These are phyloP conservation scores for Fraxinus quadrangulata DNA, from an alignment of 257 asterid genomes.

Conservation along the genomic window DNA sequence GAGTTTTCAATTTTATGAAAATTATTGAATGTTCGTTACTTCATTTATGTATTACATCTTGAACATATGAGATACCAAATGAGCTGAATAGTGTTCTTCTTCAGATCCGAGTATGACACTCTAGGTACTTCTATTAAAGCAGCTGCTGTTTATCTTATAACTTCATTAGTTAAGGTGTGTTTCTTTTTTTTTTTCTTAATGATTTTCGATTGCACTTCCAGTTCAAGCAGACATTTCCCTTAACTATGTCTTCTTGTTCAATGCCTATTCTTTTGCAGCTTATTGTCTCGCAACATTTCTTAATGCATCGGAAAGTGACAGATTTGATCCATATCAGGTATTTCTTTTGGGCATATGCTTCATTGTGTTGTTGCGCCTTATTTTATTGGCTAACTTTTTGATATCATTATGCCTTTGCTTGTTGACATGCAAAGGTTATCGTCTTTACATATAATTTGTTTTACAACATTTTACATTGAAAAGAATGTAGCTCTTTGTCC, in stretches of 20 bases:
- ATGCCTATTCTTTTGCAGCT: constrained; percentile 52
- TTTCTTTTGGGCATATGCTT: neutral
- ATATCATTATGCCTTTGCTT: neutral
- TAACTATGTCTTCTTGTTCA: neutral
- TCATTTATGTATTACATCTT: neutral
- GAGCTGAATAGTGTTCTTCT: constrained; percentile 20
- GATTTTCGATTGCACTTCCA: neutral
- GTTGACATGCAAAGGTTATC: neutral
- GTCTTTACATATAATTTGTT: neutral
- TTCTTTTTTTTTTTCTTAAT: neutral
- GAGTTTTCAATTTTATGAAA: neutral
- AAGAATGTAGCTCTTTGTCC: neutral
- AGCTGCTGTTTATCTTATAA: constrained; percentile 75
- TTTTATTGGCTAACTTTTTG: neutral
- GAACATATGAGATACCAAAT: neutral
- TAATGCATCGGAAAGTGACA: constrained; percentile 84
- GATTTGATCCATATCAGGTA: constrained; percentile 97
- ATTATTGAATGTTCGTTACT: neutral
- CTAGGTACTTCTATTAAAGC: constrained; percentile 82
- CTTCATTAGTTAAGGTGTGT: constrained; percentile 84
- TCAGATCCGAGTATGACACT: constrained; percentile 93
- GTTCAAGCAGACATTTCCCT: neutral
- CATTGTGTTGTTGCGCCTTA: neutral
- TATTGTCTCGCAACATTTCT: constrained; percentile 97
- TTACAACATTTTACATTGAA: neutral